Evolutionary conservation across 176 grass and related monocot genomes (phyloP).

Genomic region (Pontederia crassipes): DNA sequence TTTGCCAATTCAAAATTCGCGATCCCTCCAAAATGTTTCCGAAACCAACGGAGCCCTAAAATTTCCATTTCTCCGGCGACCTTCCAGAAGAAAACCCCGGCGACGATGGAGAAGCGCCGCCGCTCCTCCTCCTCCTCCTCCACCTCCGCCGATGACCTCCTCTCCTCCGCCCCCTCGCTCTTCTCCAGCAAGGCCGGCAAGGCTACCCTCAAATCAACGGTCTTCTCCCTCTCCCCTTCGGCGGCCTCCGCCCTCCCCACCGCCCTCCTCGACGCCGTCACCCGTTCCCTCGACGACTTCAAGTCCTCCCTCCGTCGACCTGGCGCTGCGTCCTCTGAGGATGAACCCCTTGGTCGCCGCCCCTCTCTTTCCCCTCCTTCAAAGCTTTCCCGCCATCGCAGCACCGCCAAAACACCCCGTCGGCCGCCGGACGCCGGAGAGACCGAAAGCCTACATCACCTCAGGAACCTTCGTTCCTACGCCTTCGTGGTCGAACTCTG

Average conservation of each 20-base stretch:
- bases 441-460: constrained; percentile 10
- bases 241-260: constrained; percentile 33
- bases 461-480: constrained; percentile 26
- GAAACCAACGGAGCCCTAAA: too few species aligned
- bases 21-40: too few species aligned
- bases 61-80: too few species aligned
- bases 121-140: constrained; percentile 3
- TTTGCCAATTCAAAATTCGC: too few species aligned
- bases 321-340: constrained; percentile 13
- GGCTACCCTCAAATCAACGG: constrained; percentile 24
- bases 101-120: not conserved
- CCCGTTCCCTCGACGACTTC: constrained; percentile 15
- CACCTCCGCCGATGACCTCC: constrained; percentile 23
- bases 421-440: constrained; percentile 12
- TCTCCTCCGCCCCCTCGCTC: constrained; percentile 27
- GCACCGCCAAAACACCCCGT: constrained; percentile 13
- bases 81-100: too few species aligned
- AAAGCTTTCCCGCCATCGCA: constrained; percentile 37
- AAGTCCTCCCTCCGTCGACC: constrained; percentile 13
- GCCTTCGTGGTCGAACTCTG: constrained; percentile 53
- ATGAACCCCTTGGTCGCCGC: not conserved
- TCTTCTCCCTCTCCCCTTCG: constrained; percentile 28
- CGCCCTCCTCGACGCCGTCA: constrained; percentile 28
- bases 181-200: constrained; percentile 3
- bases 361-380: constrained; percentile 35